Base-by-base conservation (phyloP, 495 filamentous ascomycete species). In the Talaromyces thailandensis region DNA sequence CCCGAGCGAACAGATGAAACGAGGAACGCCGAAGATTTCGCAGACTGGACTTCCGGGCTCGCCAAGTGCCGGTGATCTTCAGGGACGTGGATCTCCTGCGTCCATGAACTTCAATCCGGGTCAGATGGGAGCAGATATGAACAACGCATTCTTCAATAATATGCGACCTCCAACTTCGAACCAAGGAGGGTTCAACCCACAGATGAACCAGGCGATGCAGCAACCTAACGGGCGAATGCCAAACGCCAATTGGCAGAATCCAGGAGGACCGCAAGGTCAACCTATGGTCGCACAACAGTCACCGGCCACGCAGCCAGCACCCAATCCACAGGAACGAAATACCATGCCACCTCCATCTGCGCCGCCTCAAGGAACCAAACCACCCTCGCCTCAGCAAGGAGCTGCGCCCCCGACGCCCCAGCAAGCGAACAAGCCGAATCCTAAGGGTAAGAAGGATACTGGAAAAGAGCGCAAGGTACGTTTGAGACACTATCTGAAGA, bases 111-210 rank as follows among this genome's bases (percentile, higher is more conserved):
- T 95, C 66, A 84, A 87, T 68, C 82, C 80, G 24, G 79, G 70
- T 62, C 84, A 84, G 60, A 88, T 91, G 75, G 84, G 88, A 50
- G 84, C 86, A 23, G 85, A 84, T 21, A 87, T 90, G 81, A 76
- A 75, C 6, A 74, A 72, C 53, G 79, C 80, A 53, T 86, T 84
- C 69, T 86, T 82, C 73, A 82, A 82, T 61, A 73, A 80, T 55
- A 95, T 96, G 91, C 89, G 90, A 60, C 89, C 89, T 21, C 92
- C 93, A 14, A 92, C 85, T 69, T 91, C 92, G 21, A 92, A 96
- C 68, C 91, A 93, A n/a, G 70, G 68, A 51, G 74, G 74, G 77
- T 93, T 84, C 78, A 83, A 69, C 53, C 75, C 73, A 55, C 84
- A 85, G 67, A 87, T 93, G 83, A 87, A 81, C 16, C 83, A 81